Evolutionary conservation across 2,329 filamentous ascomycete genomes (phyloP).

Genomic region (Corinectria fuckeliana): DNA sequence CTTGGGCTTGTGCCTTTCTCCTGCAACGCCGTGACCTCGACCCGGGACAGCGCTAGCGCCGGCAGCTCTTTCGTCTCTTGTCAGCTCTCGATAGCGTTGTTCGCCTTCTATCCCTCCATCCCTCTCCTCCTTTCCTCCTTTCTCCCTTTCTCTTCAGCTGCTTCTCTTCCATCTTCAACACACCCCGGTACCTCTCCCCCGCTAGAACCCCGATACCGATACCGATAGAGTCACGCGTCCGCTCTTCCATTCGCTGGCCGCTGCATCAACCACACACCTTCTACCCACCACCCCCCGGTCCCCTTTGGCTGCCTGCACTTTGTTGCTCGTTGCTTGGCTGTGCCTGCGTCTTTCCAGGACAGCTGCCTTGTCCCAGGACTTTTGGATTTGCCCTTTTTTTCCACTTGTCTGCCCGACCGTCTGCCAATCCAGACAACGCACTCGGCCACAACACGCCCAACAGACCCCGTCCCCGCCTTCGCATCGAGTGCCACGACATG

Average conservation of each 20-base stretch:
- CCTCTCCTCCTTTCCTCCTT: background rate
- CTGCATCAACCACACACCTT: conserved; percentile 13
- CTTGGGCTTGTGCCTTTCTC: conserved; percentile 11
- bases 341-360: conserved; percentile 32
- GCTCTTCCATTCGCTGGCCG: conserved; percentile 8
- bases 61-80: background rate
- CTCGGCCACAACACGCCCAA: conserved; percentile 13
- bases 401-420: conserved; percentile 26
- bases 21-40: conserved; percentile 29
- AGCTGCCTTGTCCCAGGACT: conserved; percentile 18
- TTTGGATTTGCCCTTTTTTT: conserved; percentile 22
- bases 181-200: conserved; percentile 7
- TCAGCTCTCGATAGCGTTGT: background rate
- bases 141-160: background rate
- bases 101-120: background rate
- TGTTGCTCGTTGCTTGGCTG: conserved; percentile 16
- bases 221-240: conserved; percentile 4
- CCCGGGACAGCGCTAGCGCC: conserved; percentile 9
- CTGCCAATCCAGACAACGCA: conserved; percentile 13
- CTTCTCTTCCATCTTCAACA: conserved; percentile 1
- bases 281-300: conserved; percentile 3
- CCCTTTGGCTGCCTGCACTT: conserved; percentile 25
- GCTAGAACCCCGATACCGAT: conserved; percentile 15
- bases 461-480: conserved; percentile 18
- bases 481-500: conserved; percentile 29